phyloP scores from a whole-genome alignment of 78 protist genomes.

The Chrysochromulina parva region DNA sequence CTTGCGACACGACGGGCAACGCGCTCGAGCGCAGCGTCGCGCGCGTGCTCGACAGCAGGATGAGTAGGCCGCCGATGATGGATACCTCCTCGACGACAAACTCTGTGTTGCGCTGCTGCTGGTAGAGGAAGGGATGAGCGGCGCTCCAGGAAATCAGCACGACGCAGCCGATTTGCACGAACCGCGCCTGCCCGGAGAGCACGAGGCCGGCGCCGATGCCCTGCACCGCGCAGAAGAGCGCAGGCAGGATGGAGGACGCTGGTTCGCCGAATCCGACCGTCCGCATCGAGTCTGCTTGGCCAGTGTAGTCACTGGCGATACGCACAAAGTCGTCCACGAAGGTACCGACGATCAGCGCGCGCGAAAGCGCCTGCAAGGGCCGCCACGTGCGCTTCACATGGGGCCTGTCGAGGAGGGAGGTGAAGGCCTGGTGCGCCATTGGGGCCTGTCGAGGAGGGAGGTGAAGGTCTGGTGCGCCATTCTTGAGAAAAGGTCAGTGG shows the following conservation, averaged over 20 bases:
- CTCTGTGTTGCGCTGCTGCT: not conserved
- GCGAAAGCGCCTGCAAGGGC: not conserved
- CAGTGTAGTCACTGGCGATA: not conserved
- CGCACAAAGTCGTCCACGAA: slow-evolving; percentile 1
- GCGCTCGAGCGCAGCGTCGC: not conserved
- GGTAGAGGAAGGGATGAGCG: not conserved
- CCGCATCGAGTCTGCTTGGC: not conserved
- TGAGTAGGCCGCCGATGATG: not conserved
- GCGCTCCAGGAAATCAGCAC: not conserved
- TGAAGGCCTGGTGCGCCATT: too few relatives aligned
- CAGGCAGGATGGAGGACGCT: not conserved
- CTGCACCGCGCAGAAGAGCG: not conserved
- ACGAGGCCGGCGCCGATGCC: not conserved
- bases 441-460: too few relatives aligned
- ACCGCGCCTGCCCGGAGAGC: not conserved
- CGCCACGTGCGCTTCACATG: too few relatives aligned
- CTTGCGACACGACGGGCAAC: too few relatives aligned
- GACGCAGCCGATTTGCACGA: not conserved
- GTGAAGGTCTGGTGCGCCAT: too few relatives aligned
- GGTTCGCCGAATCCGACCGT: not conserved
- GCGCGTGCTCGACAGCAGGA: not conserved
- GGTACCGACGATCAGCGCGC: not conserved
- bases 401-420: too few relatives aligned
- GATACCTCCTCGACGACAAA: not conserved
- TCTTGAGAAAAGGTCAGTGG: too few relatives aligned